These are phyloP conservation scores for Thamnidium elegans DNA, from an alignment of 192 early-diverging fungal genomes.

Conservation along the genomic window DNA sequence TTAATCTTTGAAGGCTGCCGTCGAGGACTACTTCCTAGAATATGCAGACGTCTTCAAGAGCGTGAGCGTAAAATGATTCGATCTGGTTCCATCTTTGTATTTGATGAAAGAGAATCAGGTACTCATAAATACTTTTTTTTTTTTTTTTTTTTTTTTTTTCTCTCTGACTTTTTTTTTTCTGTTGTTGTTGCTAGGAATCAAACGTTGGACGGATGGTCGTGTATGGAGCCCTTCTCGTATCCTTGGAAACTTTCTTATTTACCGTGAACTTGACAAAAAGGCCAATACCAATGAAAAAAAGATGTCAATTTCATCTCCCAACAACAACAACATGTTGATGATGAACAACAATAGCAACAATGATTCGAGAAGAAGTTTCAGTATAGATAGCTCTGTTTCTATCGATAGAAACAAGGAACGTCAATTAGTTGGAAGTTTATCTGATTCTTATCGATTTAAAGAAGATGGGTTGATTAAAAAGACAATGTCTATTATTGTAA, in stretches of 20 bases:
- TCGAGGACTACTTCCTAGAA: constrained; percentile 49
- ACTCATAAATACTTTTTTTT: constrained; percentile 1
- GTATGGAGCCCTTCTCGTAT: constrained; percentile 69
- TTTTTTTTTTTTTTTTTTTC: too few relatives aligned
- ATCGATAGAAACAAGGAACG: constrained; percentile 16
- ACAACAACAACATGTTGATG: background rate
- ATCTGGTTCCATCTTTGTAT: constrained; percentile 66
- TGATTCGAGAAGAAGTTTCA: background rate
- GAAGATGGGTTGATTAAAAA: constrained; percentile 58
- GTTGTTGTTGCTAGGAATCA: too few relatives aligned
- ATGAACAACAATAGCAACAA: constrained; percentile 34
- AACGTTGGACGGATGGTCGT: constrained; percentile 71
- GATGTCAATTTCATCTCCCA: constrained; percentile 18
- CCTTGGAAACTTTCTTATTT: constrained; percentile 61
- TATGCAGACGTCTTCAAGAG: constrained; percentile 56
- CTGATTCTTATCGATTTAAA: constrained; percentile 34
- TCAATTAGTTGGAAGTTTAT: constrained; percentile 30
- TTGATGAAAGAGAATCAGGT: constrained; percentile 64
- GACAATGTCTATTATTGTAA: constrained; percentile 56
- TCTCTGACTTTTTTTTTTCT: too few relatives aligned
- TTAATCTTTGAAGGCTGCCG: constrained; percentile 64
- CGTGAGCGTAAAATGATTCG: constrained; percentile 52
- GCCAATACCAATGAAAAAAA: constrained; percentile 16
- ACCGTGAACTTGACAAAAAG: constrained; percentile 52
- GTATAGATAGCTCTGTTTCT: background rate